Evolutionary conservation across 2,329 filamentous ascomycete species (phyloP).

Genomic region (Ophidiomyces ophidiicola): DNA sequence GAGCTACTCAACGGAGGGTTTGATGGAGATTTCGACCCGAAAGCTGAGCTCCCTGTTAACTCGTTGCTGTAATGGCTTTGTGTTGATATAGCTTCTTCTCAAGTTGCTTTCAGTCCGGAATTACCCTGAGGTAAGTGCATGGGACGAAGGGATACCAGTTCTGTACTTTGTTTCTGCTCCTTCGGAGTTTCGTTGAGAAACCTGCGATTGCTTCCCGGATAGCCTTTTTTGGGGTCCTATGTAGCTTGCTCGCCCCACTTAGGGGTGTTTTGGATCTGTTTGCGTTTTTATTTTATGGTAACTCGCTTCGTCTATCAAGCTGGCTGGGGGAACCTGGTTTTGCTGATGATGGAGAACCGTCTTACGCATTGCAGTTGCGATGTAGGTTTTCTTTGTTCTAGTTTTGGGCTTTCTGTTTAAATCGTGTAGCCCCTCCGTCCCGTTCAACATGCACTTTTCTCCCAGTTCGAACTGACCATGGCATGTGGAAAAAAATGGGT

Average conservation of each 20-base stretch:
- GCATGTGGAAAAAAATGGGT: too few relatives aligned
- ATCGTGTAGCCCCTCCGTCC: constrained; percentile 39
- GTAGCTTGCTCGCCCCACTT: constrained; percentile 5
- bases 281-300: neutral
- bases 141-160: constrained; percentile 6
- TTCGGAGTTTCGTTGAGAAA: neutral
- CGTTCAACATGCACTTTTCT: constrained; percentile 58
- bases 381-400: constrained; percentile 1
- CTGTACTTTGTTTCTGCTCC: constrained; percentile 2
- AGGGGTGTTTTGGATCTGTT: constrained; percentile 8
- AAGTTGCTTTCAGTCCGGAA: constrained; percentile 1
- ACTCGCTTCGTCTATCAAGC: constrained; percentile 4
- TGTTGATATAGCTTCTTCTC: constrained; percentile 4
- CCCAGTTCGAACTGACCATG: too few relatives aligned
- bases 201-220: neutral
- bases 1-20: constrained; percentile 38
- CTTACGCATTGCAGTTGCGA: constrained; percentile 6
- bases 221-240: constrained; percentile 7
- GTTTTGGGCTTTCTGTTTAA: neutral
- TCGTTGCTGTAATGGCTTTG: constrained; percentile 14
- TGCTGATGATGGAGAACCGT: constrained; percentile 5
- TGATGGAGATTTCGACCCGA: constrained; percentile 29
- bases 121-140: constrained; percentile 6
- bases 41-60: constrained; percentile 12
- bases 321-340: constrained; percentile 3